Conservation (phyloP, 2,329 filamentous ascomycete genomes). For the Gaeumannomyces tritici region DNA sequence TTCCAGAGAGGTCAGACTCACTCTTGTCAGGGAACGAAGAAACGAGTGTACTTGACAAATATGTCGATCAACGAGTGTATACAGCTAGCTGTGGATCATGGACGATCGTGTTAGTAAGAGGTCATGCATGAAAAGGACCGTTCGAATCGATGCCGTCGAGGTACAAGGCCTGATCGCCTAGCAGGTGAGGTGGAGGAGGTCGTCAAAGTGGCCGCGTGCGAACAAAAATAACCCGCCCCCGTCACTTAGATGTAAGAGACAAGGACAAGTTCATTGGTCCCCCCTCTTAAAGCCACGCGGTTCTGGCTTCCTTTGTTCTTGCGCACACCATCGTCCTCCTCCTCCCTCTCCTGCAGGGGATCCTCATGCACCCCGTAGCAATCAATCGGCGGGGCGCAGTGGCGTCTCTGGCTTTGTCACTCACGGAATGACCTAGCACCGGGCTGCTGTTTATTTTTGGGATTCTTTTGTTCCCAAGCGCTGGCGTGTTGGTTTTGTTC, state of each 20-base stretch:
- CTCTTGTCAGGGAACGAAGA: conserved; percentile 36
- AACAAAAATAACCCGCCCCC: not conserved
- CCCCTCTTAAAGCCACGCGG: too few species aligned
- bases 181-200: not conserved
- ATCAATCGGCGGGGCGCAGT: not conserved
- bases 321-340: not conserved
- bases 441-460: not conserved
- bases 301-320: not conserved
- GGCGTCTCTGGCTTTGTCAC: not conserved
- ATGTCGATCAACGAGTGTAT: conserved; percentile 40
- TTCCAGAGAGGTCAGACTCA: conserved; percentile 19
- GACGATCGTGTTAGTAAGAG: conserved; percentile 3
- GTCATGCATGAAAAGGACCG: not conserved
- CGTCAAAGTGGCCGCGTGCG: not conserved
- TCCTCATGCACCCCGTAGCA: not conserved
- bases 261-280: not conserved
- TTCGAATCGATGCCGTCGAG: not conserved
- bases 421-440: not conserved
- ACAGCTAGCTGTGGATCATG: not conserved
- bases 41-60: conserved; percentile 53
- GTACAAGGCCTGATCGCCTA: not conserved
- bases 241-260: not conserved
- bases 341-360: not conserved
- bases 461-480: not conserved
- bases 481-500: conserved; percentile 16